Evolutionary conservation across 2,329 filamentous ascomycete genomes (phyloP).

Genomic region (Lecanicillium sp.): DNA sequence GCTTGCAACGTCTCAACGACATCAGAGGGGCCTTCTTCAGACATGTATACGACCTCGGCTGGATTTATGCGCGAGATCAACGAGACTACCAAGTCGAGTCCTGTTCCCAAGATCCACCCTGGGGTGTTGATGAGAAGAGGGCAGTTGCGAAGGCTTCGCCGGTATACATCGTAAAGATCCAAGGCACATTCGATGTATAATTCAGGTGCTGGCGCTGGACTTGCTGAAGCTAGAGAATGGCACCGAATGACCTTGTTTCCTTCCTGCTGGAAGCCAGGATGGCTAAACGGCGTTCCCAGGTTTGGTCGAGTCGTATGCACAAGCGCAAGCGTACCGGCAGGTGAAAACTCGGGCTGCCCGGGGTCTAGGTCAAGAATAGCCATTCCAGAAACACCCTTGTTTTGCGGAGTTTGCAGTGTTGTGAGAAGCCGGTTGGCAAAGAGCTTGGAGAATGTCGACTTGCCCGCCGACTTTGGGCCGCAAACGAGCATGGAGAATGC

Average conservation of each 20-base stretch:
- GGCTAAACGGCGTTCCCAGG: slow-evolving; percentile 59
- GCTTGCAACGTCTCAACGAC: slow-evolving; percentile 44
- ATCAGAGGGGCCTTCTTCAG: slow-evolving; percentile 50
- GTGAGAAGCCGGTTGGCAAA: slow-evolving; percentile 61
- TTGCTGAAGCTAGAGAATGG: slow-evolving; percentile 58
- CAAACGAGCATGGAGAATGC: slow-evolving; percentile 48
- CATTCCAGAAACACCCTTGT: slow-evolving; percentile 21
- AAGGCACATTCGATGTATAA: slow-evolving; percentile 57
- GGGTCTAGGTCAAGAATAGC: slow-evolving; percentile 69
- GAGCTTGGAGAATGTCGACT: slow-evolving; percentile 64
- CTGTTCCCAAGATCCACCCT: slow-evolving; percentile 65
- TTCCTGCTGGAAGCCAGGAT: slow-evolving; percentile 32
- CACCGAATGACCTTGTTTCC: slow-evolving; percentile 41
- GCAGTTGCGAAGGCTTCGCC: slow-evolving; percentile 30
- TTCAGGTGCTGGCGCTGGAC: slow-evolving; percentile 56
- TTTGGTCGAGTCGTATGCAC: slow-evolving; percentile 52
- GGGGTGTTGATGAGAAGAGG: slow-evolving; percentile 67
- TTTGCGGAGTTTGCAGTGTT: slow-evolving; percentile 6
- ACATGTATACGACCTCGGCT: slow-evolving; percentile 61
- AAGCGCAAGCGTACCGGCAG: slow-evolving; percentile 62
- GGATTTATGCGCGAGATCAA: slow-evolving; percentile 47
- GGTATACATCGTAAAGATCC: slow-evolving; percentile 55
- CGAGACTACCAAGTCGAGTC: slow-evolving; percentile 53
- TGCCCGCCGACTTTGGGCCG: slow-evolving; percentile 65
- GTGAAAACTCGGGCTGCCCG: slow-evolving; percentile 66